A percentile compares a stretch with the other conserved stretches of the same genome.
These are phyloP conservation scores for Salvia hispanica DNA, from an alignment of 257 asterid genomes.

Conservation along the genomic window DNA sequence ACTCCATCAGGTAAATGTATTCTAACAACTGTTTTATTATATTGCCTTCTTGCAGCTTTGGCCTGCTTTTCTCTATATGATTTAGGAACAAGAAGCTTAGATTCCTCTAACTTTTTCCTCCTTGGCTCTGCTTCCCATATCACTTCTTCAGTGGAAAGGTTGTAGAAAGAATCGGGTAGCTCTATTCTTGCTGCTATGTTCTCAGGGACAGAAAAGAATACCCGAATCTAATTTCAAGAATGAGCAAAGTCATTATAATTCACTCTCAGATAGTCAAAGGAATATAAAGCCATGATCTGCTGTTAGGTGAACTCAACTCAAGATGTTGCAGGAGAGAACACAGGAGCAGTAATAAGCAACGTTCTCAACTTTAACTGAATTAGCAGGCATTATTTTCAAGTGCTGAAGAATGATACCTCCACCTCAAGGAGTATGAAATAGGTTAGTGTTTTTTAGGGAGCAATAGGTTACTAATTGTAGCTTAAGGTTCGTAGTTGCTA, in stretches of 20 bases:
- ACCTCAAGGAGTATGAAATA: not conserved
- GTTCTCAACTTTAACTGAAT: not conserved
- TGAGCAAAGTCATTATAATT: not conserved
- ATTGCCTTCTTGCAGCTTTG: constrained; percentile 68
- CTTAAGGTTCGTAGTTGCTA: not conserved
- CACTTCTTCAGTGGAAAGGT: constrained; percentile 68
- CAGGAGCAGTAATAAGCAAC: too few species aligned
- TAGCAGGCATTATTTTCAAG: not conserved
- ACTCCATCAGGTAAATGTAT: constrained; percentile 92
- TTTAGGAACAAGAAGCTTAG: constrained; percentile 87
- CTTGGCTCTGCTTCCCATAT: constrained; percentile 77
- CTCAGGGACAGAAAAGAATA: constrained; percentile 87
- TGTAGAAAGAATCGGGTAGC: constrained; percentile 83
- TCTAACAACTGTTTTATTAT: constrained; percentile 68
- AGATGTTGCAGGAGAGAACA: too few species aligned
- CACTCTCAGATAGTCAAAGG: constrained; percentile 19
- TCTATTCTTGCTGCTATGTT: constrained; percentile 77
- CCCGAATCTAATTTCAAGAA: constrained; percentile 55
- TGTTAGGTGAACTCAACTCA: constrained; percentile 21
- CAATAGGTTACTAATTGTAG: not conserved
- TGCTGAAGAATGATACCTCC: not conserved
- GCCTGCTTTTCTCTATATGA: constrained; percentile 90
- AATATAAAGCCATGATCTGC: constrained; percentile 1
- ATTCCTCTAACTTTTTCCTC: constrained; percentile 77
- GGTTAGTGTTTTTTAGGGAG: not conserved